Evolutionary conservation across 2,329 filamentous ascomycete species (phyloP), one percentile per base, ranked within the genome.

Genomic region (Trichoderma sp.): DNA sequence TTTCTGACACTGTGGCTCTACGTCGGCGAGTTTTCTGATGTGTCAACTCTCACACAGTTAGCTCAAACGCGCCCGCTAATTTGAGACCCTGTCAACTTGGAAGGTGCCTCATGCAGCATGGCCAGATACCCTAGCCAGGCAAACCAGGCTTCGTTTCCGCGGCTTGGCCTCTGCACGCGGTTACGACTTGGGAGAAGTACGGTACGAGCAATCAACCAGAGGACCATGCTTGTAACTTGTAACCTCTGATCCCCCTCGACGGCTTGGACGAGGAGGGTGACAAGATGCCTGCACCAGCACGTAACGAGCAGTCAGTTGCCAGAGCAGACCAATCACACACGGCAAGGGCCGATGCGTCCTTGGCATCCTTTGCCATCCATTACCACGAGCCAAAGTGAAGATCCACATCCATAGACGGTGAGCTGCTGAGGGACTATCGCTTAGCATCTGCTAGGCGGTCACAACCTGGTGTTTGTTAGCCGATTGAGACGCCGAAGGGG

Each of bases 21-120:
- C 27, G 71, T 18, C 35, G 64, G 64, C 72, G 50, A 33, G 35
- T 63, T 75, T 72, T 76, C 73, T 76, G 67, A 75, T 76, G 38
- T 73, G 73, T 73, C 73, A 75, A 73, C 64, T 76, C 67, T 75
- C 35, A 33, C 73, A 31, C 66, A 63, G 60, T 50, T 35, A 56
- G 69, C 35, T 33, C 16, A 45, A 56, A 53, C 60, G 24, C n/a
- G 56, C 60, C 69, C 60, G 69, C 69, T 65, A 65, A 73, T 73
- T 73, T 63, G 69, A 38, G 69, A 73, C 69, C 69, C 69, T 53
- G 69, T 41, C 60, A 45, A 50, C 60, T 73, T 53, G 60, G 41
- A 21, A 56, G 69, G 59, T 35, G 69, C 69, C 60, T 63, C 35
- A 75, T 71, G 67, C 66, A 75, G 7, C 41, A 75, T 50, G 71